A percentile compares a stretch with the other conserved stretches of the same genome.
Evolutionary conservation across 768 basidiomycete species (phyloP).

Genomic region (Daedaleopsis nitida): DNA sequence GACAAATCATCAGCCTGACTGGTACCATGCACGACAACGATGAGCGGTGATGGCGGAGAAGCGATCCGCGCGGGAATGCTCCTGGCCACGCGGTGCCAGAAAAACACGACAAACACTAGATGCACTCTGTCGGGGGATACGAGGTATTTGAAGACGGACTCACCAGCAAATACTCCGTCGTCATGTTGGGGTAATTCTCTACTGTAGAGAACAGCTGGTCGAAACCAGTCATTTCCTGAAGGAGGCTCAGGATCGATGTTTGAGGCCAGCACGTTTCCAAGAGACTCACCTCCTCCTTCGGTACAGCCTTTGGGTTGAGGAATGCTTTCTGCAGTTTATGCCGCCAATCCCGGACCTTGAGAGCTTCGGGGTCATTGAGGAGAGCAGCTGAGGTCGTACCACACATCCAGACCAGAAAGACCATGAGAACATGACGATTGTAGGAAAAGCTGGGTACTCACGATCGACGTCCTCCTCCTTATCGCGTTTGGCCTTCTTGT

Average conservation of each 20-base stretch:
- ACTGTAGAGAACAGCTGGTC: conserved; percentile 76
- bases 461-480: conserved; percentile 66
- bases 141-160: conserved; percentile 25
- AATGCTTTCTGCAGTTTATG: conserved; percentile 90
- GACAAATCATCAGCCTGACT: conserved; percentile 15
- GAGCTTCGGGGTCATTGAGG: conserved; percentile 59
- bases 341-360: conserved; percentile 87
- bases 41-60: conserved; percentile 12
- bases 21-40: conserved; percentile 21
- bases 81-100: conserved; percentile 28
- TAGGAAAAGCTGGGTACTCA: conserved; percentile 34
- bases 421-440: not conserved
- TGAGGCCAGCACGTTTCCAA: not conserved
- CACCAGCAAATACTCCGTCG: conserved; percentile 71
- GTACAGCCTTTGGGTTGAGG: conserved; percentile 62
- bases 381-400: conserved; percentile 38
- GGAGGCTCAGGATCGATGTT: conserved; percentile 14
- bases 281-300: conserved; percentile 62
- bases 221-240: conserved; percentile 75
- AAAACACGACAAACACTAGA: conserved; percentile 27
- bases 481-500: conserved; percentile 62
- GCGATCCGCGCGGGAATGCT: conserved; percentile 20
- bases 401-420: not conserved
- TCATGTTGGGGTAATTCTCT: conserved; percentile 75
- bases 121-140: not conserved